These are phyloP conservation scores for Holtermanniella nyarrowii DNA, from an alignment of 768 basidiomycete genomes.

Conservation along the genomic window DNA sequence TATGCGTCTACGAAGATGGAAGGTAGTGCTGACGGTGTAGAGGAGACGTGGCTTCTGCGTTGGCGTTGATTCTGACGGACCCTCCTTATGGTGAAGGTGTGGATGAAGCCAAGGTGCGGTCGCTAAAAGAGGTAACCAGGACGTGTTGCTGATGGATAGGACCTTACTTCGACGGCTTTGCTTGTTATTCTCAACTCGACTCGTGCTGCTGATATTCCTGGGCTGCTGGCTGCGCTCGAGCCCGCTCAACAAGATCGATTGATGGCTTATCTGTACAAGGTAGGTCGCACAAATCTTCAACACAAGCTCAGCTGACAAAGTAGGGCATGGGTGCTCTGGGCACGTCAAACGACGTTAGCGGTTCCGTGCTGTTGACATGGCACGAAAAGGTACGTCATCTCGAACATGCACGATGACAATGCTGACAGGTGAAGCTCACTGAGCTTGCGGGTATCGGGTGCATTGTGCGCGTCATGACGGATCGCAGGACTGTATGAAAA, in stretches of 20 bases:
- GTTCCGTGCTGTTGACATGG: conserved; percentile 71
- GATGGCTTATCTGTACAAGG: conserved; percentile 96
- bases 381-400: conserved; percentile 73
- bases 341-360: conserved; percentile 52
- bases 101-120: conserved; percentile 77
- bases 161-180: conserved; percentile 65
- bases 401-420: background rate
- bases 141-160: conserved; percentile 44
- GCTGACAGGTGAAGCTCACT: conserved; percentile 54
- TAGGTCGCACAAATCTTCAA: conserved; percentile 5
- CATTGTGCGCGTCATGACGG: conserved; percentile 78
- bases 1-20: background rate
- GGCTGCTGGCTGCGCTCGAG: conserved; percentile 56
- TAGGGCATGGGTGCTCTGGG: conserved; percentile 64
- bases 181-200: conserved; percentile 89
- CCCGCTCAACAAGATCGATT: conserved; percentile 55
- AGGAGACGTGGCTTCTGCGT: conserved; percentile 64
- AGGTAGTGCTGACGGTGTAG: conserved; percentile 43
- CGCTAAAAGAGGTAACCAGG: background rate
- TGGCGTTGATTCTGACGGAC: conserved; percentile 59
- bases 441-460: conserved; percentile 90
- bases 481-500: conserved; percentile 51
- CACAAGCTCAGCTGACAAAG: background rate
- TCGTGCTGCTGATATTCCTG: conserved; percentile 73
- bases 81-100: conserved; percentile 81